These are phyloP conservation scores for Trichocladium antarcticum DNA, from an alignment of 495 filamentous ascomycete species.

Conservation along the genomic window DNA sequence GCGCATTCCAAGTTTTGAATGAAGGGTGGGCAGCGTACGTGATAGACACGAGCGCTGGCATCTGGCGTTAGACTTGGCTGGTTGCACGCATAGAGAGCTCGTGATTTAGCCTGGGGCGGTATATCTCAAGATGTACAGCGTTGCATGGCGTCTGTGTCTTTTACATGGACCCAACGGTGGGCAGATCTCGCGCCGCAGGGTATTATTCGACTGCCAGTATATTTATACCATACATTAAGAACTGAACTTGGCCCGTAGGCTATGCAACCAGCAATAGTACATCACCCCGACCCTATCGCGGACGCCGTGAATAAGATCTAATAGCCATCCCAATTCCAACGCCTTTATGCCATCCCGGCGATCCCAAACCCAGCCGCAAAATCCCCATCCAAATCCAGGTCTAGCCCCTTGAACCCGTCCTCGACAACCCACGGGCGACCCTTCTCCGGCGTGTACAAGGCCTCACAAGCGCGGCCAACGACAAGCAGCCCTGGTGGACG, in stretches of 20 bases:
- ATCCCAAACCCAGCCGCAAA: conserved; percentile 8
- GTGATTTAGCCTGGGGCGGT: too few relatives aligned
- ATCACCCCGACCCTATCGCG: too few relatives aligned
- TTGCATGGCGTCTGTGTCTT: too few relatives aligned
- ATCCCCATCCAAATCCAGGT: conserved; percentile 22
- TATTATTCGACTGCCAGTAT: too few relatives aligned
- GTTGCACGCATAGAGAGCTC: not conserved
- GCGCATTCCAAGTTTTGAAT: conserved; percentile 4
- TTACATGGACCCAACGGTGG: too few relatives aligned
- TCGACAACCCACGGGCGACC: conserved; percentile 72
- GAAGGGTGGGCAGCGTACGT: not conserved
- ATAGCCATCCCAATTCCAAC: not conserved
- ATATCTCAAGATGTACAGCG: too few relatives aligned
- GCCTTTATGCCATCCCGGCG: conserved; percentile 6
- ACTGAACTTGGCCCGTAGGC: too few relatives aligned
- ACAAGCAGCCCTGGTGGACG: conserved; percentile 84
- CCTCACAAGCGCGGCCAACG: conserved; percentile 75
- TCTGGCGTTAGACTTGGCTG: not conserved
- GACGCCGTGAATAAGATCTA: too few relatives aligned
- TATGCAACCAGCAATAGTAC: too few relatives aligned
- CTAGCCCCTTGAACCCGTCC: conserved; percentile 65
- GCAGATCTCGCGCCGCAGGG: too few relatives aligned
- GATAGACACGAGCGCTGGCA: not conserved
- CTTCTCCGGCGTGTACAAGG: conserved; percentile 46
- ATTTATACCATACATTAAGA: not conserved